A percentile compares a stretch with the other conserved stretches of the same genome.
These are phyloP conservation scores for Lactarius evosmus DNA, from an alignment of 768 basidiomycete species.

Conservation along the genomic window DNA sequence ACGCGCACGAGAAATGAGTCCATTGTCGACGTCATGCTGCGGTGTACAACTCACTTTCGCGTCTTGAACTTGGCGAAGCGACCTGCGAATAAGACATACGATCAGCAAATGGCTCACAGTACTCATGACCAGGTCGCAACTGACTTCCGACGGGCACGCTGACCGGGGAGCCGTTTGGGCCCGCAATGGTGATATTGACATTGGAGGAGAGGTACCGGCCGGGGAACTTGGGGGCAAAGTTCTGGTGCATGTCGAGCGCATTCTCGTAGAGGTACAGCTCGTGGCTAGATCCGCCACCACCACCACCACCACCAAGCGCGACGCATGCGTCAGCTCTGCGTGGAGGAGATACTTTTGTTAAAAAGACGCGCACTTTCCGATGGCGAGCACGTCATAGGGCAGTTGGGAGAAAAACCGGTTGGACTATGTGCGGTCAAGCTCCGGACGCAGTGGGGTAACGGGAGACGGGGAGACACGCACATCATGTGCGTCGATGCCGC, in stretches of 20 bases:
- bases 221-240: conserved; percentile 61
- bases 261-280: conserved; percentile 75
- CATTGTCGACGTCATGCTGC: not conserved
- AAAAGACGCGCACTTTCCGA: conserved; percentile 64
- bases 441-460: not conserved
- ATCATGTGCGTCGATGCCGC: conserved; percentile 69
- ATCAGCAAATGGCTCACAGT: not conserved
- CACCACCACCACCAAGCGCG: too few species aligned
- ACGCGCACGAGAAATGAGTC: conserved; percentile 26
- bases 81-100: conserved; percentile 34
- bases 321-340: not conserved
- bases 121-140: conserved; percentile 11
- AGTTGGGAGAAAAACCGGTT: conserved; percentile 70
- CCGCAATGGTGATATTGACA: conserved; percentile 72
- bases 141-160: conserved; percentile 47
- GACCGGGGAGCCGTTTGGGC: conserved; percentile 37
- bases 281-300: conserved; percentile 56
- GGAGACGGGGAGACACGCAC: conserved; percentile 38
- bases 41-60: conserved; percentile 47
- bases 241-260: conserved; percentile 66
- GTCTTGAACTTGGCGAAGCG: conserved; percentile 74
- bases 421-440: conserved; percentile 41
- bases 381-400: conserved; percentile 78
- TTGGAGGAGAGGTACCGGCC: conserved; percentile 83
- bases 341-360: not conserved